A percentile compares a stretch with the other conserved stretches of the same genome.
These are phyloP conservation scores for Poa pratensis DNA, from an alignment of 176 grass and related monocot species.

Conservation along the genomic window DNA sequence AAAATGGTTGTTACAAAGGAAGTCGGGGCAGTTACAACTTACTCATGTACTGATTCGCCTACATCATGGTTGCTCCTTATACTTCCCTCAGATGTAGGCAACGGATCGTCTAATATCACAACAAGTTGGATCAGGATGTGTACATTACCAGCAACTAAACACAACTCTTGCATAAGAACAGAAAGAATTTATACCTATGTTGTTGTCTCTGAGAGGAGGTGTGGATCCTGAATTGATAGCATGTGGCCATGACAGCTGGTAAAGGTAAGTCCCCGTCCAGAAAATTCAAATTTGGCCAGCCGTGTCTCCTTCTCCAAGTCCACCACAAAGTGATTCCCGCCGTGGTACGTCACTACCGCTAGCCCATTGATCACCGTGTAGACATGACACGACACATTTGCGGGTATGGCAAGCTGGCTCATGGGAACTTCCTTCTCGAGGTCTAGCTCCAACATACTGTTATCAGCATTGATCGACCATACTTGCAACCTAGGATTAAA, in stretches of 20 bases:
- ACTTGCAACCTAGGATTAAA: not conserved
- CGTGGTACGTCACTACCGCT: not conserved
- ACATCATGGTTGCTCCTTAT: no score
- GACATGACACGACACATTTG: not conserved
- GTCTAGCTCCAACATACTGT: not conserved
- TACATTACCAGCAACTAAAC: no score
- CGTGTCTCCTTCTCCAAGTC: not conserved
- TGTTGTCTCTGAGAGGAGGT: not conserved
- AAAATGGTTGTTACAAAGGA: no score
- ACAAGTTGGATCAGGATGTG: no score
- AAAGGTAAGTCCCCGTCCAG: not conserved
- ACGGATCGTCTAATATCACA: no score
- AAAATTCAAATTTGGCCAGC: not conserved
- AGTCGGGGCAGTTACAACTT: no score
- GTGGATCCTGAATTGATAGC: not conserved
- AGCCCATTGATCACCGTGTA: slow-evolving; percentile 19
- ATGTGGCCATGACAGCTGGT: not conserved
- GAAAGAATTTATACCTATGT: not conserved
- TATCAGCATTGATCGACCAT: not conserved
- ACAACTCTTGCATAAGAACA: not conserved
- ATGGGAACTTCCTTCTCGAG: not conserved
- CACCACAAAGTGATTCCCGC: not conserved
- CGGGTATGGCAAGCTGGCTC: not conserved
- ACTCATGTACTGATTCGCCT: no score
- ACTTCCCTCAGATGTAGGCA: no score